phyloP scores from a whole-genome alignment of 192 early-diverging fungal genomes.

The Rhizoclosmatium globosum region DNA sequence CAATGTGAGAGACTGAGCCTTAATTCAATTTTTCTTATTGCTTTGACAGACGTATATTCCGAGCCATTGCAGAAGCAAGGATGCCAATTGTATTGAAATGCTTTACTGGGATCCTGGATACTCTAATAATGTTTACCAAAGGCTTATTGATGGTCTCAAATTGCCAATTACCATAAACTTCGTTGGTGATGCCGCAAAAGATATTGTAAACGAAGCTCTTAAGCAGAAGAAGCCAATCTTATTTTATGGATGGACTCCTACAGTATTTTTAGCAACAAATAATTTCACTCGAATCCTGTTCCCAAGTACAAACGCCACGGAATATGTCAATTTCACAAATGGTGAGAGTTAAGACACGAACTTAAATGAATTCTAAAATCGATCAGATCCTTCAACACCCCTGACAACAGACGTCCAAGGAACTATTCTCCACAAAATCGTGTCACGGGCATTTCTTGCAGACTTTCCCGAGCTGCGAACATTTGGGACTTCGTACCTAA shows the following conservation, averaged over 20 bases:
- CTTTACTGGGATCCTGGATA: no score
- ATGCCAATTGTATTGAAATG: no score
- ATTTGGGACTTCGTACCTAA: no score
- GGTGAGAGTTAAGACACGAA: neutral
- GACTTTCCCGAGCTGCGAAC: no score
- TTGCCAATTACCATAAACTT: conserved; percentile 18
- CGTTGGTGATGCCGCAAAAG: neutral
- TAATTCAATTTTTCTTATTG: no score
- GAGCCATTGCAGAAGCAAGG: no score
- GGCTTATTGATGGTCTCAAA: conserved; percentile 6
- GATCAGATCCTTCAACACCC: neutral
- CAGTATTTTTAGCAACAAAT: conserved; percentile 10
- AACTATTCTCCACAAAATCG: no score
- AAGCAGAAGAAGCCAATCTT: conserved; percentile 9
- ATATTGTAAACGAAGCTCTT: neutral
- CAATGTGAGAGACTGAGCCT: no score
- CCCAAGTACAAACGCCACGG: conserved; percentile 4
- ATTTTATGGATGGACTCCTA: conserved; percentile 35
- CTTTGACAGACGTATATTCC: no score
- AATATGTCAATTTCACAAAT: conserved; percentile 15
- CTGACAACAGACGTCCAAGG: neutral
- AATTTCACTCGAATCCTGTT: conserved; percentile 24
- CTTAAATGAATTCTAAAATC: neutral
- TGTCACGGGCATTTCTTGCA: no score
- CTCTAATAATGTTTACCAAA: neutral